phyloP scores from a whole-genome alignment of 306 rosid genomes.

The cucumber (Cucumis sativus) region Cucumber_9930_V3 NC_026660.2:26018501-26019000 shows the following conservation, averaged over 20 bases:
- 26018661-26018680: conserved; percentile 37
- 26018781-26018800: conserved; percentile 21
- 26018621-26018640: conserved; percentile 40
- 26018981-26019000: conserved; percentile 69
- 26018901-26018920: conserved; percentile 2
- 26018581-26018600: conserved; percentile 9
- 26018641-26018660: conserved; percentile 43
- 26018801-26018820: neutral
- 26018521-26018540: conserved; percentile 23
- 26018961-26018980: conserved; percentile 59
- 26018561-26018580: conserved; percentile 18
- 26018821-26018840: neutral
- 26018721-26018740: conserved; percentile 24
- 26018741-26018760: conserved; percentile 49
- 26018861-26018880: neutral
- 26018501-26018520: conserved; percentile 13
- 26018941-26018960: conserved; percentile 46
- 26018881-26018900: neutral
- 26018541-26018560: conserved; percentile 48
- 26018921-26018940: conserved; percentile 43
- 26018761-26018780: conserved; percentile 78
- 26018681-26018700: conserved; percentile 20
- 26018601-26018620: conserved; percentile 15
- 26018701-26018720: conserved; percentile 16
- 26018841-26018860: neutral